Base-by-base conservation (phyloP, 768 basidiomycete genomes). In the Lentinula sp. region DNA sequence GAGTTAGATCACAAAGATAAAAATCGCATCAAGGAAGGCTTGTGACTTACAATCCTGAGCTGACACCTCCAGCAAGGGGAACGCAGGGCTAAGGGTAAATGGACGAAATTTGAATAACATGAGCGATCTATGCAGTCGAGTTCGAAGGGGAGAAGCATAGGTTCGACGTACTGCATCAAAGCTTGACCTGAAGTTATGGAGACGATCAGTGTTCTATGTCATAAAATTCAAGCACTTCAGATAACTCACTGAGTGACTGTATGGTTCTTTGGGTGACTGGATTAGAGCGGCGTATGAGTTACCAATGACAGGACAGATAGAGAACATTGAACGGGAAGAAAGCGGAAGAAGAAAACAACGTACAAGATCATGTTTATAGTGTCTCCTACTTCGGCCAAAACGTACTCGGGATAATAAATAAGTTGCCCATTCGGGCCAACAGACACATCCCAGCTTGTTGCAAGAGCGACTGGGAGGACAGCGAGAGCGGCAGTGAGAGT, bases 341-440 rank as follows among this genome's bases (percentile, higher is more conserved):
- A 28, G 28, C 28, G 28, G 42, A 45, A 49, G 60, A 70, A 74
- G 56, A 67, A 64, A 65, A 75, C 5, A 8, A 33, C 81, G 64
- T 66, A 76, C 79, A 85, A 85, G 35, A 67, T 72, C 64, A 85
- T 85, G 48, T 72, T 69, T 15, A 85, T 72, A 0, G 67, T 70
- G 62, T 85, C 83, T 2, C 82, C 81, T 8, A 70, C 59, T 13
- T 69, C 66, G 6, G 83, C 83, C 52, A 64, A 75, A 15, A 80
- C 67, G 53, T 62, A 74, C 23, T 70, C 66, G 0, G 79, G 79
- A 41, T 71, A 61, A 57, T 69, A 80, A 0, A 59, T 62, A 15
- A 77, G 63, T 13, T 65, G 65, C 4, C 73, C 72, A 52, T 65
- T 65, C 7, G 73, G 65, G 15, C 76, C 78, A 35, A 80, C 78